Evolutionary conservation across 768 basidiomycete genomes (phyloP).

Genomic region (Epithele typhae): DNA sequence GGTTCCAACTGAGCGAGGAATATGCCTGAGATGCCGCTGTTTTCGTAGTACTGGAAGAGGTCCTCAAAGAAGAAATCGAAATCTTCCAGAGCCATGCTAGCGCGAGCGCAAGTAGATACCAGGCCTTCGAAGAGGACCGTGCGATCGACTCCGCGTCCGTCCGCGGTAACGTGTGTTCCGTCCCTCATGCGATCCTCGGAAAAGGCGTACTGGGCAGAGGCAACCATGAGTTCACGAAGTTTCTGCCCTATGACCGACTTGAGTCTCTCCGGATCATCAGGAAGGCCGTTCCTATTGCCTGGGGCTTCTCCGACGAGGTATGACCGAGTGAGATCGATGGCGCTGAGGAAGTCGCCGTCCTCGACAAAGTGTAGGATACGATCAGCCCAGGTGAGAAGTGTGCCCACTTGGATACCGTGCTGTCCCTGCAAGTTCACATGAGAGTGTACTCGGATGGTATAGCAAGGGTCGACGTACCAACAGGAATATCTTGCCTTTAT

Average conservation of each 20-base stretch:
- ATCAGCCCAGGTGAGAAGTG: constrained; percentile 93
- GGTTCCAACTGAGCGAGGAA: constrained; percentile 80
- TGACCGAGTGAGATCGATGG: constrained; percentile 78
- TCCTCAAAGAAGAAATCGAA: constrained; percentile 91
- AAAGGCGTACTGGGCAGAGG: constrained; percentile 87
- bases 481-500: constrained; percentile 89
- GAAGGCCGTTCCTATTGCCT: constrained; percentile 87
- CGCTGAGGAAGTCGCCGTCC: constrained; percentile 82
- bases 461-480: constrained; percentile 60
- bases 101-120: constrained; percentile 70
- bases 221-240: constrained; percentile 77
- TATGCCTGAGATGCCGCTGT: constrained; percentile 77
- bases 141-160: constrained; percentile 89
- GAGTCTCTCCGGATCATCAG: constrained; percentile 55
- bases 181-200: constrained; percentile 94
- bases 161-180: constrained; percentile 73
- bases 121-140: constrained; percentile 87
- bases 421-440: constrained; percentile 45
- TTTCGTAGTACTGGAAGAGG: constrained; percentile 85
- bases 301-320: constrained; percentile 78
- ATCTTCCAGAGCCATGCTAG: constrained; percentile 76
- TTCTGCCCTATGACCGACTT: constrained; percentile 67
- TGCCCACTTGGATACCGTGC: constrained; percentile 72
- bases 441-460: background rate
- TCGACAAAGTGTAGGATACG: constrained; percentile 80